Base-by-base conservation (phyloP, 2,329 filamentous ascomycete species). In the Alternaria sp. region DNA sequence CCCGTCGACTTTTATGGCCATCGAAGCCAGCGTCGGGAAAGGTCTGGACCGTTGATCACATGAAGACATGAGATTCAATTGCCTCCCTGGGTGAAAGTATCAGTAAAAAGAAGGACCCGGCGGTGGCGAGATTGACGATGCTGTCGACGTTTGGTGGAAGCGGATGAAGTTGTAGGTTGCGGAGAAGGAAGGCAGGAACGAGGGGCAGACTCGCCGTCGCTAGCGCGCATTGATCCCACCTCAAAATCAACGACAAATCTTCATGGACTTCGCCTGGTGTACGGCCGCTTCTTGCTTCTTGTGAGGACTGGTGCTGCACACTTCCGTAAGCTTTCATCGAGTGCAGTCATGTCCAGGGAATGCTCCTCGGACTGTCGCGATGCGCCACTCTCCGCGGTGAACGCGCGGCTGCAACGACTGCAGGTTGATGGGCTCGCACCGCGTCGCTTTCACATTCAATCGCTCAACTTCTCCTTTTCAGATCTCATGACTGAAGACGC, bases 211-310 rank as follows among this genome's bases (percentile, higher is more conserved):
- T 23, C 43, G 45, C 54, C 21, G 40, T 60, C 26, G 51, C 21
- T 61, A 61, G 51, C 51, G 58, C 28, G 58, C 32, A 61, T 56
- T 44, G 58, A 56, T 55, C 44, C 26, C 44, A 56, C 51, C n/a
- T 50, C 58, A 51, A 61, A 49, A 23, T 36, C 26, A 50, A 61
- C 45, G 58, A 50, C 58, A 45, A 52, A n/a, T 19, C 19, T 52
- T n/a, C 49, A n/a, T 52, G 49, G 13, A 40, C 12, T 40, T 5
- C 9, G 32, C 49, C n/a, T n/a, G 6, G 23, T 36, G 19, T 19
- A n/a, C 21, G 5, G 36, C 19, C 8, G 30, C 19, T 17, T 52
- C 11, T 15, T 36, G 21, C 30, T 52, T 52, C 9, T 21, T 21
- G 8, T 13, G 19, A 12, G 32, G 5, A 25, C 13, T 17, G 19